Conservation (phyloP, 2,329 filamentous ascomycete genomes). For the Epichloe elymi region DNA sequence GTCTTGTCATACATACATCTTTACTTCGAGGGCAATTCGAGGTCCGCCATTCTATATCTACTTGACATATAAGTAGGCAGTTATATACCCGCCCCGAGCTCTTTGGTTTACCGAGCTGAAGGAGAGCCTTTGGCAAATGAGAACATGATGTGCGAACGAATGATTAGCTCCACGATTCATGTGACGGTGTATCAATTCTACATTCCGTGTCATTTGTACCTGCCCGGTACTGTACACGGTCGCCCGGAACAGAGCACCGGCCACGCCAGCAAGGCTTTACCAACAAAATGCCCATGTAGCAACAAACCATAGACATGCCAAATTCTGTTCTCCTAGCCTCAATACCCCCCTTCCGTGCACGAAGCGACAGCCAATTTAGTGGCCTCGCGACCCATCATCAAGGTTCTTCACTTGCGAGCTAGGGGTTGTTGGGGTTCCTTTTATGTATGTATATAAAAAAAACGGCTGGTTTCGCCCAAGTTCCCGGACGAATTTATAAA, state of each 20-base stretch:
- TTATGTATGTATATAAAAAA: too few relatives aligned
- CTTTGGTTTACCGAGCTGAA: neutral
- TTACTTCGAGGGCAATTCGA: neutral
- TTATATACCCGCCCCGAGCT: conserved; percentile 1
- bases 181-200: neutral
- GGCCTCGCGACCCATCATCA: too few relatives aligned
- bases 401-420: too few relatives aligned
- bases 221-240: neutral
- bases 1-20: neutral
- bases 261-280: neutral
- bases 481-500: too few relatives aligned
- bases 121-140: neutral
- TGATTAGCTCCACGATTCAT: too few relatives aligned
- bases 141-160: too few relatives aligned
- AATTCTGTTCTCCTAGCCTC: neutral
- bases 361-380: neutral
- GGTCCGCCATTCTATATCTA: neutral
- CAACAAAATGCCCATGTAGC: neutral
- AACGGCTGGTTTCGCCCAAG: too few relatives aligned
- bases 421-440: too few relatives aligned
- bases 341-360: neutral
- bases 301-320: neutral
- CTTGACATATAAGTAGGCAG: neutral
- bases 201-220: neutral
- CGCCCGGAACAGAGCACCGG: neutral